phyloP scores from a whole-genome alignment of 2,329 filamentous ascomycete species.

The Chaetoscypha palmicola region DNA sequence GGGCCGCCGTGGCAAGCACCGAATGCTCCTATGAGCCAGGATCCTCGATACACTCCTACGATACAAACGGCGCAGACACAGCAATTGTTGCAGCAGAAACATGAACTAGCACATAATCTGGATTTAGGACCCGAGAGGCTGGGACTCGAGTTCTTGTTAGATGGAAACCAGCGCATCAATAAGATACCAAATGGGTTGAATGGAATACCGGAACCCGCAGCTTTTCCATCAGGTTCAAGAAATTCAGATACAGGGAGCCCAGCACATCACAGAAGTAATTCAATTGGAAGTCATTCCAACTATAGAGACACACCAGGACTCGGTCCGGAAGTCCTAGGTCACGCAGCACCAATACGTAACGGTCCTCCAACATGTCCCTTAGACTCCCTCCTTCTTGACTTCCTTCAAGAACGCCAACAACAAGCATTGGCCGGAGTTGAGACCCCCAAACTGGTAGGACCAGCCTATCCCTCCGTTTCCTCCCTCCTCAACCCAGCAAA shows the following conservation, averaged over 20 bases:
- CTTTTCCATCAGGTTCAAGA: constrained; percentile 12
- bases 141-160: constrained; percentile 66
- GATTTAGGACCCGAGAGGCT: constrained; percentile 60
- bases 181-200: constrained; percentile 45
- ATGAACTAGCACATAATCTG: constrained; percentile 46
- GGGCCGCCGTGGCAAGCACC: constrained; percentile 30
- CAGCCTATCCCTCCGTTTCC: constrained; percentile 71
- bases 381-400: constrained; percentile 73
- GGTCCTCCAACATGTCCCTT: constrained; percentile 65
- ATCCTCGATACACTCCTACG: constrained; percentile 27
- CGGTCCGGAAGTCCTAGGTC: constrained; percentile 24
- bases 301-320: constrained; percentile 18
- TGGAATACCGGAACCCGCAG: constrained; percentile 39
- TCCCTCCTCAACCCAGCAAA: constrained; percentile 67
- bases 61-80: constrained; percentile 31
- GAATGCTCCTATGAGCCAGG: constrained; percentile 23
- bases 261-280: constrained; percentile 21
- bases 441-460: constrained; percentile 61
- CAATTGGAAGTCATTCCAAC: constrained; percentile 22
- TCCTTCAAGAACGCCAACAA: constrained; percentile 61
- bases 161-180: constrained; percentile 47
- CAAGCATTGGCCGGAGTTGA: constrained; percentile 59
- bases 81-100: constrained; percentile 38
- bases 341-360: constrained; percentile 44
- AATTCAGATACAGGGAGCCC: constrained; percentile 16